Evolutionary conservation across 2,329 filamentous ascomycete genomes (phyloP).

Genomic region (Cladosporium sp.): DNA sequence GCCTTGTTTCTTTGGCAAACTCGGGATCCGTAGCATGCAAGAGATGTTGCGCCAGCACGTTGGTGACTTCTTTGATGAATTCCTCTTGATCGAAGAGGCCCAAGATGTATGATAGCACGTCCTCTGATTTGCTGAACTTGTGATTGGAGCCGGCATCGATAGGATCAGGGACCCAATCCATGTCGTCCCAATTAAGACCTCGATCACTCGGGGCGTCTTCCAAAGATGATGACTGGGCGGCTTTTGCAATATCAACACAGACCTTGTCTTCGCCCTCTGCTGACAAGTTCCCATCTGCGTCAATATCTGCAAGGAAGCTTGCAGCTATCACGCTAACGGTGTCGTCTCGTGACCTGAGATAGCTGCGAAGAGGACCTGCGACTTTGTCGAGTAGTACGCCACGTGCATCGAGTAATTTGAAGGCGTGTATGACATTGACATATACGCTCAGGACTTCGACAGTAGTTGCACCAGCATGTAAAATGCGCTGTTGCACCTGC

Average conservation of each 20-base stretch:
- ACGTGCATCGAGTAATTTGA: slow-evolving; percentile 73
- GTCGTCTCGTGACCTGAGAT: slow-evolving; percentile 74
- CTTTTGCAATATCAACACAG: slow-evolving; percentile 65
- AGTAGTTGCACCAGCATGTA: slow-evolving; percentile 76
- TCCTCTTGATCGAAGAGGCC: slow-evolving; percentile 86
- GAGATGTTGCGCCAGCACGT: slow-evolving; percentile 81
- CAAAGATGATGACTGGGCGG: slow-evolving; percentile 63
- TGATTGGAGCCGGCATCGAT: slow-evolving; percentile 90
- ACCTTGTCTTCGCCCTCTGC: slow-evolving; percentile 48
- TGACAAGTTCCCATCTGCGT: slow-evolving; percentile 42
- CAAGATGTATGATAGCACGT: slow-evolving; percentile 89
- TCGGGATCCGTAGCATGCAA: slow-evolving; percentile 60
- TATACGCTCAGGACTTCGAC: slow-evolving; percentile 75
- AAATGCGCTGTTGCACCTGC: slow-evolving; percentile 63
- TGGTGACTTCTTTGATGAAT: slow-evolving; percentile 93
- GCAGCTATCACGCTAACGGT: slow-evolving; percentile 76
- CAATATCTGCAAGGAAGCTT: slow-evolving; percentile 66
- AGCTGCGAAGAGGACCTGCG: slow-evolving; percentile 70
- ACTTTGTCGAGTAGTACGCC: slow-evolving; percentile 76
- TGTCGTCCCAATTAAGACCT: slow-evolving; percentile 69
- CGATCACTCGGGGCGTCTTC: slow-evolving; percentile 45
- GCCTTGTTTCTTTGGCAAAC: slow-evolving; percentile 78
- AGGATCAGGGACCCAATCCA: slow-evolving; percentile 90
- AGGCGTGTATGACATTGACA: slow-evolving; percentile 75
- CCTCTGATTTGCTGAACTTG: slow-evolving; percentile 81